phyloP scores from a whole-genome alignment of 441 rosid species.

The Eutrema salsugineum region DNA sequence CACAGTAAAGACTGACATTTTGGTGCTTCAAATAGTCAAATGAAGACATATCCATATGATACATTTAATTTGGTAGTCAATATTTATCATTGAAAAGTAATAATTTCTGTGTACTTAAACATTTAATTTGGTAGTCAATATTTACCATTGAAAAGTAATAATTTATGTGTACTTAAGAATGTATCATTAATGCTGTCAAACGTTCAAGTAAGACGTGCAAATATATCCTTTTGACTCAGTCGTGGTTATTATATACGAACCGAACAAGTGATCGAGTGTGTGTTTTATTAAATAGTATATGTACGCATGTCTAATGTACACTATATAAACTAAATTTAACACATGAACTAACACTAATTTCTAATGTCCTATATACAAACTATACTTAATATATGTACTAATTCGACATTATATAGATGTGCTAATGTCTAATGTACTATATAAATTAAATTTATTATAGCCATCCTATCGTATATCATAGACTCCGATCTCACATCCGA shows the following conservation, averaged over 20 bases:
- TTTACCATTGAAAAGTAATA: background rate
- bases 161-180: background rate
- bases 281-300: no score
- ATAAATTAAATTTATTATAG: background rate
- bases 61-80: conserved; percentile 7
- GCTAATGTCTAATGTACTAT: no score
- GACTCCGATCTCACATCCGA: background rate
- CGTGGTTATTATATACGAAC: conserved; percentile 6
- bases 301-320: no score
- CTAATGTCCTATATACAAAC: no score
- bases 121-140: conserved; percentile 6
- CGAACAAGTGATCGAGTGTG: background rate
- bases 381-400: no score
- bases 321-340: no score
- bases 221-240: background rate
- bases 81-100: background rate
- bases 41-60: background rate
- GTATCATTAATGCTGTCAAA: background rate
- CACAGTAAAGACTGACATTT: background rate
- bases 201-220: background rate
- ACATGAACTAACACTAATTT: no score
- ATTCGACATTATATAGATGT: no score
- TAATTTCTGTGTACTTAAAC: no score
- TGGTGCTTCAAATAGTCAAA: background rate
- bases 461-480: background rate